Conservation (phyloP, 2,329 filamentous ascomycete genomes). For the Davidsoniella virescens region DNA sequence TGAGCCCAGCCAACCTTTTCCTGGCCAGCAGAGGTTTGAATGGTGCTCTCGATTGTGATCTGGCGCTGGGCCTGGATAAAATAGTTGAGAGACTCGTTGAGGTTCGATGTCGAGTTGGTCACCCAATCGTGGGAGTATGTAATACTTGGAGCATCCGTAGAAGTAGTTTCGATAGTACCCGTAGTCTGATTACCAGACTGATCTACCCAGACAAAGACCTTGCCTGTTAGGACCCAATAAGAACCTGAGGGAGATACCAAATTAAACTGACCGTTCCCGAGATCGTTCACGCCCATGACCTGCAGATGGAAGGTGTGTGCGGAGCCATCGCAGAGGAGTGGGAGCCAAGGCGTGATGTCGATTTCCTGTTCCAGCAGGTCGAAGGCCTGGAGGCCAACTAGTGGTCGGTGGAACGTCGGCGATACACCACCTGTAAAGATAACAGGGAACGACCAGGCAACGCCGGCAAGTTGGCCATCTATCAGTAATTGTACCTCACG, state of each 20-base stretch:
- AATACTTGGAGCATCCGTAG: slow-evolving; percentile 19
- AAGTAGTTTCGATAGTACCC: slow-evolving; percentile 19
- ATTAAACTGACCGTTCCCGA: slow-evolving; percentile 29
- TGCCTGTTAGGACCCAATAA: slow-evolving; percentile 63
- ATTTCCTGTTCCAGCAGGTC: slow-evolving; percentile 68
- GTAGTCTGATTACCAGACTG: slow-evolving; percentile 33
- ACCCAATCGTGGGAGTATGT: slow-evolving; percentile 8
- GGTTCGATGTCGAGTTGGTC: slow-evolving; percentile 29
- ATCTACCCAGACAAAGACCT: slow-evolving; percentile 64
- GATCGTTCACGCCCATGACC: slow-evolving; percentile 47
- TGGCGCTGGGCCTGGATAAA: slow-evolving; percentile 37
- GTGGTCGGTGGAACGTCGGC: slow-evolving; percentile 59
- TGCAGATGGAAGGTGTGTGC: slow-evolving; percentile 52
- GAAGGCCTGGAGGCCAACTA: slow-evolving; percentile 65
- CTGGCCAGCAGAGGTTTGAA: slow-evolving; percentile 17
- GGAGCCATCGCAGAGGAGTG: slow-evolving; percentile 47
- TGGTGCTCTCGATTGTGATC: slow-evolving; percentile 34
- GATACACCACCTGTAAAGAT: slow-evolving; percentile 72
- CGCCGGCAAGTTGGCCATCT: slow-evolving; percentile 55
- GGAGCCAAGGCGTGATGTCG: slow-evolving; percentile 63
- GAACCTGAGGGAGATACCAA: slow-evolving; percentile 20
- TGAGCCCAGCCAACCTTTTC: slow-evolving; percentile 38
- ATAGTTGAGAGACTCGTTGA: slow-evolving; percentile 44
- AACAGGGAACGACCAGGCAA: slow-evolving; percentile 67
- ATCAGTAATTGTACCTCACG: slow-evolving; percentile 64